Base-by-base conservation (phyloP, 768 basidiomycete species). In the Leucosporidium yakuticum region DNA sequence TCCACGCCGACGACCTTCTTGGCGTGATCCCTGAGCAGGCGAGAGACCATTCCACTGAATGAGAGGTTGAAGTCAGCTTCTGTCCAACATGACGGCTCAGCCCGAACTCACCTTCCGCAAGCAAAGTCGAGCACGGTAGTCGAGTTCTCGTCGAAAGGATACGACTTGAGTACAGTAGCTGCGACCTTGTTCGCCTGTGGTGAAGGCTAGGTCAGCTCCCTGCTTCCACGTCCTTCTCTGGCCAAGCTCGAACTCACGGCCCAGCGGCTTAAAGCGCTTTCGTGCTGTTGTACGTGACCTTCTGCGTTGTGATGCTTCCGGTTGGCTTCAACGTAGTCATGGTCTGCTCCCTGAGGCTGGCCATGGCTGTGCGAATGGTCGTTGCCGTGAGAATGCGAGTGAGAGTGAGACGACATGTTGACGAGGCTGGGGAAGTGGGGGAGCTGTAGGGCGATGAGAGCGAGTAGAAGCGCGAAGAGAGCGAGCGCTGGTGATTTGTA, bases 61-160 rank as follows among this genome's bases (percentile, higher is more conserved):
- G 11, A 23, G 12, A n/a, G 36, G 6, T 29, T 15, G 2, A 17
- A 3, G 11, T 56, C 17, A 56, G 55, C 55, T 21, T 17, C 17
- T 21, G 19, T 34, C 2, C 31, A 14, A 1, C 17, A 31, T 12
- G 31, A 56, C 9, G 32, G 15, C 25, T 27, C 29, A 31, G 54
- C 4, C 1, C 25, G 17, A 47, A 19, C 59, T 17, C 27, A 60
- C 59, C 39, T 21, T 15, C 59, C 59, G n/a, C 44, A 60, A 5
- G 59, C 59, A 48, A 60, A 60, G 59, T 60, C 59, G 19, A 60
- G 25, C 6, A 60, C n/a, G 5, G 59, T 60, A 0, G 59, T 48
- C 20, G 20, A 19, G 59, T 48, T 44, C 59, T 60, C 59, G 44
- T 60, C 59, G 59, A 60, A 60, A 15, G n/a, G 2, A 19, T 17